Evolutionary conservation across 2,329 filamentous ascomycete genomes (phyloP).

Genomic region (Trichoderma endophyticum): DNA sequence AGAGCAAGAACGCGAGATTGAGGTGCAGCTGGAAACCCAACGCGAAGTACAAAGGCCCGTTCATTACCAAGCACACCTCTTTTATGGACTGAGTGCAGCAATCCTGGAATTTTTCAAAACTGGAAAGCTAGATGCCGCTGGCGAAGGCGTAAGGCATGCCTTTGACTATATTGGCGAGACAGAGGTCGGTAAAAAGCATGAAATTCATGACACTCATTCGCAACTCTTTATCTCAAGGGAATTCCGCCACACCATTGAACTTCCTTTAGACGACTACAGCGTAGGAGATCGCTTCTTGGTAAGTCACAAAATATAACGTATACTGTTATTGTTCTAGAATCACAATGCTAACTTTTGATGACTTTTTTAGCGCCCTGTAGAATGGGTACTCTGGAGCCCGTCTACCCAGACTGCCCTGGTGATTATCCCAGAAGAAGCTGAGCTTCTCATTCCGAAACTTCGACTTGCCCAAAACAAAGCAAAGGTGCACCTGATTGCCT

Average conservation of each 20-base stretch:
- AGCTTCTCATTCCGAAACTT: slow-evolving; percentile 49
- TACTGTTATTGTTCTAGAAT: not conserved
- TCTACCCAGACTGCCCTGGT: slow-evolving; percentile 49
- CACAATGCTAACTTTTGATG: not conserved
- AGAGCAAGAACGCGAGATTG: slow-evolving; percentile 57
- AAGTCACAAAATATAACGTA: not conserved
- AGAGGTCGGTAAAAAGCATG: slow-evolving; percentile 33
- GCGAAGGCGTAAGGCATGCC: slow-evolving; percentile 26
- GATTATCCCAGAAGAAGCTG: slow-evolving; percentile 61
- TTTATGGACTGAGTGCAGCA: slow-evolving; percentile 41
- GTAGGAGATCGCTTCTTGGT: slow-evolving; percentile 16
- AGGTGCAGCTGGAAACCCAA: slow-evolving; percentile 55
- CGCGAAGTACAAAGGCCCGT: slow-evolving; percentile 50
- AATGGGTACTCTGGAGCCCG: slow-evolving; percentile 60
- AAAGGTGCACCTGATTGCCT: slow-evolving; percentile 49
- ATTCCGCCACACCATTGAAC: slow-evolving; percentile 20
- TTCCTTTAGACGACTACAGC: not conserved
- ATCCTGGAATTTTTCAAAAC: slow-evolving; percentile 45
- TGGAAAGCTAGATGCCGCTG: slow-evolving; percentile 31
- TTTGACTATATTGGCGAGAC: slow-evolving; percentile 41
- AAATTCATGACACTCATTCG: slow-evolving; percentile 15
- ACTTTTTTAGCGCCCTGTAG: slow-evolving; percentile 43
- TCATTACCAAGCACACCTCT: slow-evolving; percentile 32
- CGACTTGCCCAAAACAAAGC: slow-evolving; percentile 17
- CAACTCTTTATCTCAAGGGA: slow-evolving; percentile 36